phyloP scores from a whole-genome alignment of 2,329 filamentous ascomycete genomes.

The Diplodia intermedia region DNA sequence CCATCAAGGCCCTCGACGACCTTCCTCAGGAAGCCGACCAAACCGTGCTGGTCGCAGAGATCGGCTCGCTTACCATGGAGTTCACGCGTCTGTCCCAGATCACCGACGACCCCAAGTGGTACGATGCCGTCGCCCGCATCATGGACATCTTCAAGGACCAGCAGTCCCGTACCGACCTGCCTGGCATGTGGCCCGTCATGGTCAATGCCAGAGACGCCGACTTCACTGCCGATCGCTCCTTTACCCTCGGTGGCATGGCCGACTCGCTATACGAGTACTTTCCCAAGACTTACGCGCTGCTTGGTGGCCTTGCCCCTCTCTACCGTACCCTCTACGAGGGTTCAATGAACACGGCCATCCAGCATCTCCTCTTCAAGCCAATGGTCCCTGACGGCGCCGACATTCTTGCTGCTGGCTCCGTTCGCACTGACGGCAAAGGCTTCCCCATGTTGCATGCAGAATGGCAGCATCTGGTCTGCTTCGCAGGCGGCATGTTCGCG shows the following conservation, averaged over 20 bases:
- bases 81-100: conserved; percentile 56
- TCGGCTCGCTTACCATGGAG: conserved; percentile 57
- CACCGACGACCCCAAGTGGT: conserved; percentile 55
- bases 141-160: conserved; percentile 51
- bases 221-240: conserved; percentile 9
- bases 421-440: not conserved
- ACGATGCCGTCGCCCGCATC: conserved; percentile 55
- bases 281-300: conserved; percentile 56
- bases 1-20: conserved; percentile 48
- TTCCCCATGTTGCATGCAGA: conserved; percentile 55
- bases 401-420: conserved; percentile 46
- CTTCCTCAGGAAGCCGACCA: conserved; percentile 50
- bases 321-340: conserved; percentile 65
- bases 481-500: conserved; percentile 68
- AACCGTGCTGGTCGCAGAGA: conserved; percentile 54
- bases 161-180: conserved; percentile 52
- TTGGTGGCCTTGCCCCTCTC: conserved; percentile 54
- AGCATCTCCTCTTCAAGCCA: conserved; percentile 57
- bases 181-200: conserved; percentile 57
- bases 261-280: conserved; percentile 54
- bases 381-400: conserved; percentile 56
- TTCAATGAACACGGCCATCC: conserved; percentile 51
- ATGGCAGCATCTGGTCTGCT: conserved; percentile 65
- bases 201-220: conserved; percentile 47
- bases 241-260: conserved; percentile 50